Evolutionary conservation across 2,329 filamentous ascomycete species (phyloP).

Genomic region (Triangularia verruculosa): DNA sequence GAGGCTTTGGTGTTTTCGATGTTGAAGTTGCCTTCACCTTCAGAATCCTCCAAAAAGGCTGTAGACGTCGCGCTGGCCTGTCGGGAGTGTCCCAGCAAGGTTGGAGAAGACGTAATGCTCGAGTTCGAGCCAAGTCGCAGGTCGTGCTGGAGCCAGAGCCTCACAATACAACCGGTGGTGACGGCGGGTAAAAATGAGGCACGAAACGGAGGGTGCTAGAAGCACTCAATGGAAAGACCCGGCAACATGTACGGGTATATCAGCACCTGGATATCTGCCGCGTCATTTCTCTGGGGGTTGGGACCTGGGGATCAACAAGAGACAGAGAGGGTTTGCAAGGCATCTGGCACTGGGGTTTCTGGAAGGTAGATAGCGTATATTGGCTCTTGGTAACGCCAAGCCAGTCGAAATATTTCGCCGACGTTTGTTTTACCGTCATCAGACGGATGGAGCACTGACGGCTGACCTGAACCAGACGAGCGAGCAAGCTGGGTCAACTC

Average conservation of each 20-base stretch:
- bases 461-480: constrained; percentile 4
- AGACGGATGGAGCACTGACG: constrained; percentile 11
- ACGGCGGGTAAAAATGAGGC: constrained; percentile 21
- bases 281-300: constrained; percentile 18
- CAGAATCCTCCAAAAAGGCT: background rate
- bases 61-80: background rate
- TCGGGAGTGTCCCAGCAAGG: background rate
- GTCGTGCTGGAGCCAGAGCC: constrained; percentile 21
- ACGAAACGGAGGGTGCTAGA: constrained; percentile 20
- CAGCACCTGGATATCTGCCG: constrained; percentile 15
- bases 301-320: constrained; percentile 18
- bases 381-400: constrained; percentile 15
- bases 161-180: constrained; percentile 23
- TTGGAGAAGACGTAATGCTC: constrained; percentile 7
- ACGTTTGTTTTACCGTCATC: constrained; percentile 9
- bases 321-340: constrained; percentile 13
- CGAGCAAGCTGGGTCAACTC: constrained; percentile 12
- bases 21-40: background rate
- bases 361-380: constrained; percentile 19
- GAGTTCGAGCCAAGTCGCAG: constrained; percentile 13
- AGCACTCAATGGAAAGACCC: constrained; percentile 13
- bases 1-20: background rate
- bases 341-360: constrained; percentile 10
- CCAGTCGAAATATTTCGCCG: constrained; percentile 21
- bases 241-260: constrained; percentile 21